Conservation (phyloP, 371 early-diverging fungal species). For the Saksenaea oblongispora region DNA sequence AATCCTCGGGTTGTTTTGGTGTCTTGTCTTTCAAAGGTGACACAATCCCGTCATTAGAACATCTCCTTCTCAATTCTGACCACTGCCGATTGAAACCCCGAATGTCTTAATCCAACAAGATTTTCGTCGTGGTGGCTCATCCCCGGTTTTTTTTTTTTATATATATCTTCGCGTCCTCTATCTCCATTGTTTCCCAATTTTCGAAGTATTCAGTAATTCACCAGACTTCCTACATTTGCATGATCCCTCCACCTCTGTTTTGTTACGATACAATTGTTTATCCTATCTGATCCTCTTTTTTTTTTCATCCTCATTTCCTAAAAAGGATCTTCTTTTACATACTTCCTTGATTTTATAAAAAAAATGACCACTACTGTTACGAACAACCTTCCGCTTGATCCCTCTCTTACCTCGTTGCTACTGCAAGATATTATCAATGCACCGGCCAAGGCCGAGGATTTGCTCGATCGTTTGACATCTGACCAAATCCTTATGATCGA, state of each 20-base stretch:
- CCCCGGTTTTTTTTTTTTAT: constrained; percentile 1
- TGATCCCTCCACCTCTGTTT: constrained; percentile 3
- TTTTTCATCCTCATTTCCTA: neutral
- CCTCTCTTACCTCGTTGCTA: constrained; percentile 6
- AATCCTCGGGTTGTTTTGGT: neutral
- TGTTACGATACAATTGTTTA: constrained; percentile 2
- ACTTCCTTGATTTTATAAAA: neutral
- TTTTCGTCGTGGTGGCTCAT: constrained; percentile 3
- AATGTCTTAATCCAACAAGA: constrained; percentile 2
- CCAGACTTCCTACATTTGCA: neutral
- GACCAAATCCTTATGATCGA: constrained; percentile 46
- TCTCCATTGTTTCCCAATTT: constrained; percentile 3
- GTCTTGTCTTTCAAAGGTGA: neutral
- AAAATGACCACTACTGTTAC: neutral
- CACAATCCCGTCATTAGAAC: constrained; percentile 5
- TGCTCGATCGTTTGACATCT: constrained; percentile 33
- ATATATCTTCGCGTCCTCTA: constrained; percentile 3
- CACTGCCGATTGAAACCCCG: constrained; percentile 3
- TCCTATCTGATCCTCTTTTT: neutral
- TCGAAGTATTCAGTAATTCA: constrained; percentile 1
- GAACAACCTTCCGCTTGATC: neutral
- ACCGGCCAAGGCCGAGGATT: constrained; percentile 39
- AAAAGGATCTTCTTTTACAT: neutral
- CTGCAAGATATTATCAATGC: constrained; percentile 38
- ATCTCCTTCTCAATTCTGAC: constrained; percentile 5